A percentile compares a stretch with the other conserved stretches of the same genome.
phyloP scores from a whole-genome alignment of 176 grass and related monocot species.

The Oryza coarctata region DNA sequence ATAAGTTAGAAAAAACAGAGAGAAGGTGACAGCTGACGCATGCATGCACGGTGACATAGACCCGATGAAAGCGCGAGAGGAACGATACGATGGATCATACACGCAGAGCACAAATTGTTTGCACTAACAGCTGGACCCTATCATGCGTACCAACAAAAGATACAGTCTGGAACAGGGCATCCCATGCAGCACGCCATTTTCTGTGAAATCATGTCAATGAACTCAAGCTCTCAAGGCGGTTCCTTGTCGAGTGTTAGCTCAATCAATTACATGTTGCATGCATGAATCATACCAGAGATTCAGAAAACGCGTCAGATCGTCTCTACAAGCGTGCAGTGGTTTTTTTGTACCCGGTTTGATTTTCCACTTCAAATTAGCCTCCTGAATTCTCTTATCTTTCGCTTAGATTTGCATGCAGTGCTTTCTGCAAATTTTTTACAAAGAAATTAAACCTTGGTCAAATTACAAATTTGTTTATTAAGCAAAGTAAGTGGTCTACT shows the following conservation, averaged over 20 bases:
- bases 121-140: neutral
- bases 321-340: neutral
- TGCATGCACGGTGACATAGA: conserved; percentile 29
- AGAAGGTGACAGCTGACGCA: neutral
- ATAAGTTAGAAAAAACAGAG: neutral
- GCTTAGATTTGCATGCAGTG: neutral
- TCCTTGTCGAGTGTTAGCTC: neutral
- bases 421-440: no score
- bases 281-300: neutral
- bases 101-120: neutral
- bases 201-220: neutral
- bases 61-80: conserved; percentile 17
- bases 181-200: neutral
- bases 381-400: neutral
- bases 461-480: neutral
- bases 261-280: neutral
- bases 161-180: neutral
- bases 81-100: neutral
- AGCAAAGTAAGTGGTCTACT: neutral
- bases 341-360: neutral
- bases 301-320: neutral
- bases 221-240: neutral
- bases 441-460: neutral
- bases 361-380: no score
- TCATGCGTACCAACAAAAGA: neutral